Evolutionary conservation across 2,329 filamentous ascomycete genomes (phyloP).

Genomic region (Talaromyces atroroseus): DNA sequence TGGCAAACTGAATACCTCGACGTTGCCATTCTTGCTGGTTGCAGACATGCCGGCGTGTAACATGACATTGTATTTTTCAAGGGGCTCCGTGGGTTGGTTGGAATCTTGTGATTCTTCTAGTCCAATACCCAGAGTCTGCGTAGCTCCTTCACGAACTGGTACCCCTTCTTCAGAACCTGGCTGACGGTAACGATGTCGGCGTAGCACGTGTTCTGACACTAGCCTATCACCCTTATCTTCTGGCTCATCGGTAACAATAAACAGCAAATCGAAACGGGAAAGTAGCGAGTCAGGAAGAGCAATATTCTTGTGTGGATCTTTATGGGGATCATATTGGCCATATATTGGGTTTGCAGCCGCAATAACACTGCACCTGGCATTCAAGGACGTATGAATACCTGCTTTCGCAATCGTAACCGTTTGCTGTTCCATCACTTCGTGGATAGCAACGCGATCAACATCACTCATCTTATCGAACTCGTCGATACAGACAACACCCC

Average conservation of each 20-base stretch:
- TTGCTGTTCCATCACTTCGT: constrained; percentile 99
- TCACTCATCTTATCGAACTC: constrained; percentile 99
- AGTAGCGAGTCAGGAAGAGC: constrained; percentile 92
- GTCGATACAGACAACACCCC: constrained; percentile 96
- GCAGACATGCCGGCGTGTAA: constrained; percentile 87
- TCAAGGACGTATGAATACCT: constrained; percentile 94
- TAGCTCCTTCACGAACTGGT: constrained; percentile 80
- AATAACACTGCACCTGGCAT: constrained; percentile 92
- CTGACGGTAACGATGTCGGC: constrained; percentile 94
- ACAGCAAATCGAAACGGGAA: constrained; percentile 96
- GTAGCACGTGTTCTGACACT: constrained; percentile 91
- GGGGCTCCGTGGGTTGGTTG: constrained; percentile 76
- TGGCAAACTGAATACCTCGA: constrained; percentile 87
- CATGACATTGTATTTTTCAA: constrained; percentile 95
- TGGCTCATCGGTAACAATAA: constrained; percentile 97
- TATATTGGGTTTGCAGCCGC: constrained; percentile 97
- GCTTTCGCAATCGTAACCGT: constrained; percentile 98
- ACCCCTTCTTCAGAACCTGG: constrained; percentile 90
- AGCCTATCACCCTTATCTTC: constrained; percentile 87
- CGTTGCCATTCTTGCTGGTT: constrained; percentile 65
- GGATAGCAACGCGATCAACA: constrained; percentile 93
- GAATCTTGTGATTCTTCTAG: constrained; percentile 69
- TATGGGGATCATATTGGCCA: constrained; percentile 96
- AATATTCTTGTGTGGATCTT: constrained; percentile 98
- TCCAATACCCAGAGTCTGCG: constrained; percentile 81